Evolutionary conservation across 345 rosid species (phyloP), one percentile per base, ranked within the genome.

Genomic region (Syzygium aqueum): DNA sequence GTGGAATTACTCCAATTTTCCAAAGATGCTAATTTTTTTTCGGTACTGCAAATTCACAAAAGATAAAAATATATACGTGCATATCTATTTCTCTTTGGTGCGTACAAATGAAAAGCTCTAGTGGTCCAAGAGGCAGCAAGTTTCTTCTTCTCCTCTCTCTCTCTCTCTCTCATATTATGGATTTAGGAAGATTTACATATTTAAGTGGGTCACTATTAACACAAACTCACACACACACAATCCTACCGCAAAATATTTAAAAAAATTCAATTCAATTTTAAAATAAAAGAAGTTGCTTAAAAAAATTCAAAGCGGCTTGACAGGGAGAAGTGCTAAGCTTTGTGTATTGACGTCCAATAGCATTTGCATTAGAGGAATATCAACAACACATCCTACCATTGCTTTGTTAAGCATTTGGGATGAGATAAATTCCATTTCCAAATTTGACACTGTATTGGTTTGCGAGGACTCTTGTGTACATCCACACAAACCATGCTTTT

Each of bases 1-100:
- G 89, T 88, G 91, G 91, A 77, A 84, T 40, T 40, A 67, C 88
- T 33, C 57, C 54, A 49, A 28, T 2, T 51, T 73, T 19, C 82
- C 37, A 37, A 73, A 37, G 27, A 73, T 73, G 11, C 49, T 53
- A 21, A 23, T 77, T 59, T 65, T 23, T 19, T 51, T 78, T 23
- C 46, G 28, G 59, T 43, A 12, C 22, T 85, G 63, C 82, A 85
- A 37, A 51, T 65, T 33, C 59, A 53, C 63, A 16, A 30, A 33
- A 86, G 10, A 86, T n/a, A 21, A 65, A 54, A 43, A 49, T 12
- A n/a, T n/a, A n/a, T n/a, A 46, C 43, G 30, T 30, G 33, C 33
- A 84, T 13, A 82, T 49, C 27, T 25, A 25, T 82, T 22, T 21
- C 63, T 57, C 63, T 57, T 57, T 57, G 63, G 63, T 10, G 63